phyloP scores from a whole-genome alignment of 108 stramenopile genomes.

The Cyclotella sp. region DNA sequence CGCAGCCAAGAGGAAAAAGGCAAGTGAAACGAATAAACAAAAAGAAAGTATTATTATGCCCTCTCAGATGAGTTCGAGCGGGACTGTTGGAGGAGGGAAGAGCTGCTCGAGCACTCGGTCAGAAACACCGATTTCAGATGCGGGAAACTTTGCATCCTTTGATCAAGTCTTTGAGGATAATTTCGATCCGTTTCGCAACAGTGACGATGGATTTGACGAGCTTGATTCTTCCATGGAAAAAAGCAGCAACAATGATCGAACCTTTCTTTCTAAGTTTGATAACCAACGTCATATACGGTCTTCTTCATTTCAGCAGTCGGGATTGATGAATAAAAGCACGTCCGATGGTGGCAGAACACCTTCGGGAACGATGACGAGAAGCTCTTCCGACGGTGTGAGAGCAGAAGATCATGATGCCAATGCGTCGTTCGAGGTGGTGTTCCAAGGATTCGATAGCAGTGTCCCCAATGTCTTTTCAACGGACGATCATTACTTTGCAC shows the following conservation, averaged over 20 bases:
- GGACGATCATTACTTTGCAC: not conserved
- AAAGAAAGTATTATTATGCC: conserved; percentile 22
- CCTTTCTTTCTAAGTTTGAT: conserved; percentile 22
- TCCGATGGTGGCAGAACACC: no score
- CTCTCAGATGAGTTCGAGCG: conserved; percentile 1
- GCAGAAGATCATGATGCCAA: conserved; percentile 1
- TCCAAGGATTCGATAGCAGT: conserved; percentile 14
- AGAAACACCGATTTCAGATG: not conserved
- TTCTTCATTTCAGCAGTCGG: conserved; percentile 1
- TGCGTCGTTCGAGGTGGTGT: conserved; percentile 25
- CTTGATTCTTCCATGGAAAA: conserved; percentile 5
- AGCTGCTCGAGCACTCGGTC: conserved; percentile 5
- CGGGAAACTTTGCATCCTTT: conserved; percentile 42
- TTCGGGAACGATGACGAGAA: no score
- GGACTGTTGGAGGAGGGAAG: conserved; percentile 7
- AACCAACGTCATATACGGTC: conserved; percentile 24
- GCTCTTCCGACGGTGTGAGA: not conserved
- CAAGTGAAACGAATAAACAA: conserved; percentile 29
- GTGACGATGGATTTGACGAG: not conserved
- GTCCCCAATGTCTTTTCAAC: conserved; percentile 1
- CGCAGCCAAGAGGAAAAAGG: conserved; percentile 73
- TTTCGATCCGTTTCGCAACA: conserved; percentile 33
- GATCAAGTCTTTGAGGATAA: conserved; percentile 38
- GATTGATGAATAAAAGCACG: not conserved
- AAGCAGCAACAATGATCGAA: not conserved